Percentiles rank a stretch among this genome's conserved stretches.
phyloP scores from a whole-genome alignment of 2,329 filamentous ascomycete genomes.

The Ophidiomyces ophidiicola region DNA sequence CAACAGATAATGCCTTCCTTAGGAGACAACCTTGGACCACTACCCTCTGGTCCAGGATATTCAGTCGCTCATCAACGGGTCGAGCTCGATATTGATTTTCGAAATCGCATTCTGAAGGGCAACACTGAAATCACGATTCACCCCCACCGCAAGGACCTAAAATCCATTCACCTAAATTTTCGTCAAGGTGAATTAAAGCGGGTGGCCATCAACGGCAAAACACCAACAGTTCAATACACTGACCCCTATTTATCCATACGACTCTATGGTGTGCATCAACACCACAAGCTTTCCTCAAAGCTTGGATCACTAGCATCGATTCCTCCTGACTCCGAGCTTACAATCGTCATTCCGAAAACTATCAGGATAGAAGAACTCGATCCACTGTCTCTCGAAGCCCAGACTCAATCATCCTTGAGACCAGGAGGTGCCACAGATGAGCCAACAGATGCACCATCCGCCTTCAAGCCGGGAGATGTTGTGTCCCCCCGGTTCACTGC shows the following conservation, averaged over 20 bases:
- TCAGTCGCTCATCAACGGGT: constrained; percentile 72
- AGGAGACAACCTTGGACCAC: too few relatives aligned
- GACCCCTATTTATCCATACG: constrained; percentile 39
- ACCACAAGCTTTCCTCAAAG: constrained; percentile 62
- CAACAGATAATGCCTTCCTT: too few relatives aligned
- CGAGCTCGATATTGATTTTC: constrained; percentile 79
- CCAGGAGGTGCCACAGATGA: constrained; percentile 27
- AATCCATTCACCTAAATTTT: constrained; percentile 47
- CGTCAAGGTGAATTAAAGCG: constrained; percentile 48
- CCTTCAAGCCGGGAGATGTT: constrained; percentile 27
- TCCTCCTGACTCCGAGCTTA: constrained; percentile 45
- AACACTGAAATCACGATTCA: constrained; percentile 71
- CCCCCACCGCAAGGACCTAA: constrained; percentile 45
- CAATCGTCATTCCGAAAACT: constrained; percentile 47
- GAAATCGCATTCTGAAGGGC: constrained; percentile 59
- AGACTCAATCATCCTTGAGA: constrained; percentile 34
- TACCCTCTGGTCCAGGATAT: constrained; percentile 31
- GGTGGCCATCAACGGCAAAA: constrained; percentile 37
- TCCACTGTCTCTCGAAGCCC: constrained; percentile 39
- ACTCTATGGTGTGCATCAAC: constrained; percentile 52
- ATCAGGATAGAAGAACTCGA: constrained; percentile 52
- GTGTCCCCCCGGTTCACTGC: constrained; percentile 43
- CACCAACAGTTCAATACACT: constrained; percentile 28
- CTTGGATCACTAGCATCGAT: constrained; percentile 47
- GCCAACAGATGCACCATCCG: constrained; percentile 27